Evolutionary conservation across 345 rosid species (phyloP).

Genomic region (Eucalyptus globulus): DNA sequence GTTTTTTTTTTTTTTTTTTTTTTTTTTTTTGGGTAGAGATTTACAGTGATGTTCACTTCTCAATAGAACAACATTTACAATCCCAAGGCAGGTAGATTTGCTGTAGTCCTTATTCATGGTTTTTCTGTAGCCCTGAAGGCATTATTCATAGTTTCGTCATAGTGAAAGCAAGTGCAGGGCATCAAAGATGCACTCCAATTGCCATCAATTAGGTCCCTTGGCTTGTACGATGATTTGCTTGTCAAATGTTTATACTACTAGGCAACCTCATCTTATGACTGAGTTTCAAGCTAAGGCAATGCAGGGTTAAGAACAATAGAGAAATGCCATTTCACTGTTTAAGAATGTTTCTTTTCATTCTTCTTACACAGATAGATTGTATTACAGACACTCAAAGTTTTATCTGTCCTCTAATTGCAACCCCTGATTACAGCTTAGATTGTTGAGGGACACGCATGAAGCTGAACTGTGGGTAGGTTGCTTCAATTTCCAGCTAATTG

Average conservation of each 20-base stretch:
- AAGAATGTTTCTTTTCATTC: background rate
- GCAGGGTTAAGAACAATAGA: background rate
- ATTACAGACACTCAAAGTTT: no score
- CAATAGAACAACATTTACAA: background rate
- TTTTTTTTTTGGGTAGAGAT: background rate
- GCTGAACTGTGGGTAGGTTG: background rate
- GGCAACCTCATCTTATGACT: background rate
- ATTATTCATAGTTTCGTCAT: background rate
- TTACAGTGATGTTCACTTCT: background rate
- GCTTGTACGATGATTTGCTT: background rate
- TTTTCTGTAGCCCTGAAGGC: background rate
- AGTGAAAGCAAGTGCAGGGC: background rate
- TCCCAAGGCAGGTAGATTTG: background rate
- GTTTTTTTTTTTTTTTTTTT: no score
- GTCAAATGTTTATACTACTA: background rate
- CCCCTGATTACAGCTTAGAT: background rate
- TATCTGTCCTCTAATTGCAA: background rate
- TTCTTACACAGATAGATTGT: background rate
- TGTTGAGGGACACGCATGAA: background rate
- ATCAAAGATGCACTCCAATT: background rate
- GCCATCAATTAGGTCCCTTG: background rate
- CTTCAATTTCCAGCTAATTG: background rate
- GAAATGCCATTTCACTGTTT: background rate
- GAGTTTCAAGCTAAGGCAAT: background rate
- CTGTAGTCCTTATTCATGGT: background rate